Conservation (phyloP, 1,284 basidiomycete species). For the Marasmius tenuissimus region DNA sequence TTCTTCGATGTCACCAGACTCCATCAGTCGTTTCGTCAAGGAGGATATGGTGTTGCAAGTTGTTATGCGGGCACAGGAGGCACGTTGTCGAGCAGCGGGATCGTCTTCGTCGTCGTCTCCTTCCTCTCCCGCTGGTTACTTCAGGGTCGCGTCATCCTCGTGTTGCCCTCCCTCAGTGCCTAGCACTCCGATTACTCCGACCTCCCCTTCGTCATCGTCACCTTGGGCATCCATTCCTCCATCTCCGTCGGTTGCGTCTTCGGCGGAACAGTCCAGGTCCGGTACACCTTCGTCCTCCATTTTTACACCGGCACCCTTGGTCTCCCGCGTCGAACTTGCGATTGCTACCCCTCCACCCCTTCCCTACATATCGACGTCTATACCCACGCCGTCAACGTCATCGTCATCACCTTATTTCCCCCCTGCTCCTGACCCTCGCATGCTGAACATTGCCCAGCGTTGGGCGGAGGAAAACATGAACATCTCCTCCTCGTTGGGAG, state of each 20-base stretch:
- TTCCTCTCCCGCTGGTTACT: background rate
- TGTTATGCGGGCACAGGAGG: constrained; percentile 57
- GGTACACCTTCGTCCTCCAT: constrained; percentile 30
- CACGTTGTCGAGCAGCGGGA: constrained; percentile 22
- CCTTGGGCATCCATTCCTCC: constrained; percentile 11
- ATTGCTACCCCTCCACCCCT: background rate
- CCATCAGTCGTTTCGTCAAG: constrained; percentile 32
- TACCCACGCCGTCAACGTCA: constrained; percentile 10
- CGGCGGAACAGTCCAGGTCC: constrained; percentile 12
- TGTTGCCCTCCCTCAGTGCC: background rate
- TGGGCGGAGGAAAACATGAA: constrained; percentile 67
- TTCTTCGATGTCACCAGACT: constrained; percentile 15
- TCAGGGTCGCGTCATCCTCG: constrained; percentile 6
- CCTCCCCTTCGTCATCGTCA: background rate
- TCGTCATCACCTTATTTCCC: constrained; percentile 11
- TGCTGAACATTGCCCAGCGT: constrained; percentile 57
- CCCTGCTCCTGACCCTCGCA: constrained; percentile 44
- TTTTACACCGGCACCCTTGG: background rate
- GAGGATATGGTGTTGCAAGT: constrained; percentile 67
- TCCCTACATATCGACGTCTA: background rate
- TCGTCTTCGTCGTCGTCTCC: constrained; percentile 10
- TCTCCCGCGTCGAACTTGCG: background rate
- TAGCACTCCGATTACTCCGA: background rate
- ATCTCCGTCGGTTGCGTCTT: constrained; percentile 10
- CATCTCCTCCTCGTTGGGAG: constrained; percentile 51